phyloP scores from a whole-genome alignment of 306 rosid genomes.

The Acmispon strigosus region DNA sequence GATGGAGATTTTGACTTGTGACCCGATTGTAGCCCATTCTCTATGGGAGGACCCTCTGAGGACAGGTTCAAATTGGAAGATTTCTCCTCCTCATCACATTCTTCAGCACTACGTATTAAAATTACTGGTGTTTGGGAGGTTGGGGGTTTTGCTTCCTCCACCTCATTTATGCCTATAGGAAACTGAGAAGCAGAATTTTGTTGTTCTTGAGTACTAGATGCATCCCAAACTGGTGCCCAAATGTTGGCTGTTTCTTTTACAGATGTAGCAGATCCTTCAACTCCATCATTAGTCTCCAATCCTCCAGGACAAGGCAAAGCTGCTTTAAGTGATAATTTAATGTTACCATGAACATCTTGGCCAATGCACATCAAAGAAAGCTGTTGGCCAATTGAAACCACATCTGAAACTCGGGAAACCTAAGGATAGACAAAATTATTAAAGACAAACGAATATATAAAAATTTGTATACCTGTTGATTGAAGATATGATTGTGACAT shows the following conservation, averaged over 20 bases:
- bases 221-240: conserved; percentile 42
- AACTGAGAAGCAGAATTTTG: conserved; percentile 31
- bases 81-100: conserved; percentile 81
- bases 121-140: conserved; percentile 44
- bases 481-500: neutral
- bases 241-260: conserved; percentile 35
- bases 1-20: conserved; percentile 23
- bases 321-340: conserved; percentile 87
- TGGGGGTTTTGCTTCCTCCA: conserved; percentile 24
- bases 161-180: conserved; percentile 26
- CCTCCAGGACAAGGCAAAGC: conserved; percentile 27
- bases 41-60: conserved; percentile 22
- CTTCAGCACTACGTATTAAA: conserved; percentile 77
- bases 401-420: conserved; percentile 76
- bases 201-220: conserved; percentile 27
- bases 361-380: conserved; percentile 83
- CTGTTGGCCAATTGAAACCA: conserved; percentile 73
- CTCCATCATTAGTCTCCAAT: conserved; percentile 22
- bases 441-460: neutral
- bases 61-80: conserved; percentile 36
- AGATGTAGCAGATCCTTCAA: conserved; percentile 32
- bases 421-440: conserved; percentile 26
- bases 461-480: neutral
- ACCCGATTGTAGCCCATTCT: conserved; percentile 21
- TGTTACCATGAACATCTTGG: conserved; percentile 92